Evolutionary conservation across 768 basidiomycete genomes (phyloP).

Genomic region (Pholiota microspora): DNA sequence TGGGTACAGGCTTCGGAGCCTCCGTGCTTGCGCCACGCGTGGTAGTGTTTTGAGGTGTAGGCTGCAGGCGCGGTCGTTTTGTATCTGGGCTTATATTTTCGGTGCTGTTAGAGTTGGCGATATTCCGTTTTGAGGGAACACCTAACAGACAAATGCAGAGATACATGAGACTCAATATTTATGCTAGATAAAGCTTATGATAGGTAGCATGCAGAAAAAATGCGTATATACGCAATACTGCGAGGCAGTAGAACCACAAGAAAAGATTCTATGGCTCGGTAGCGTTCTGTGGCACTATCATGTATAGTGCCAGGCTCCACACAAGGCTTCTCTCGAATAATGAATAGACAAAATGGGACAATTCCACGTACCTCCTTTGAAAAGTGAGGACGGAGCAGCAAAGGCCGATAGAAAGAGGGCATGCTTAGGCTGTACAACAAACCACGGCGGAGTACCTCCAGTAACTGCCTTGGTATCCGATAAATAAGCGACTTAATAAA

Average conservation of each 20-base stretch:
- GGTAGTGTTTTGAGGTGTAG: conserved; percentile 22
- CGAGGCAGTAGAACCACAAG: neutral
- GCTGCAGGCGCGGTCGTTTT: conserved; percentile 39
- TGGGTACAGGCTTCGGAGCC: conserved; percentile 16
- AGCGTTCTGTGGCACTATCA: no score
- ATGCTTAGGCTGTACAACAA: conserved; percentile 46
- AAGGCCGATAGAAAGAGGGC: conserved; percentile 48
- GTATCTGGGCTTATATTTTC: conserved; percentile 39
- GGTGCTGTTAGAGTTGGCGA: conserved; percentile 21
- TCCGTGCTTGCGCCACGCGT: conserved; percentile 15
- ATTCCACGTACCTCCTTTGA: neutral
- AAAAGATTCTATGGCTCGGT: neutral
- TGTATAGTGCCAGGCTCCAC: no score
- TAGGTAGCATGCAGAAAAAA: no score
- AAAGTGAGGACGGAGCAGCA: conserved; percentile 33
- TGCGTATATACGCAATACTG: neutral
- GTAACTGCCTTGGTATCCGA: no score
- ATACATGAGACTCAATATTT: no score
- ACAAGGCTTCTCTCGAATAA: no score
- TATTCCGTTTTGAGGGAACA: conserved; percentile 34
- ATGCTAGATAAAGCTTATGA: no score
- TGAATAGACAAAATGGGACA: no score
- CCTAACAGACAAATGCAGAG: no score
- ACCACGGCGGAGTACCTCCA: conserved; percentile 48
- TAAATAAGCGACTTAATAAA: neutral